Percentiles rank a stretch among this genome's conserved stretches.
Evolutionary conservation across 768 basidiomycete species (phyloP).

Genomic region (Boletus insuetus): DNA sequence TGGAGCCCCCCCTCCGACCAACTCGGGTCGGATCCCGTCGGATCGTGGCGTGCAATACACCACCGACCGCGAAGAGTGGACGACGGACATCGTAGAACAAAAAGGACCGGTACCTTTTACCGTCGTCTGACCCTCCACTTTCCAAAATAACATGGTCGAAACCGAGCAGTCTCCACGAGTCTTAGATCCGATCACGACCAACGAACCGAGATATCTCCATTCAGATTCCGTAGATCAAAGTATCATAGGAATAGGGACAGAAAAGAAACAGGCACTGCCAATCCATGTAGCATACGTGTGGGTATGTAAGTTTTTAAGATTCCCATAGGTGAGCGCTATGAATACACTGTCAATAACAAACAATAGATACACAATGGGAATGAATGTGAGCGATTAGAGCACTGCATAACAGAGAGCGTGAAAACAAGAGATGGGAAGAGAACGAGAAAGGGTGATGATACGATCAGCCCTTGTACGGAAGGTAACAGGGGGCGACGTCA

Average conservation of each 20-base stretch:
- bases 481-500: neutral
- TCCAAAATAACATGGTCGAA: neutral
- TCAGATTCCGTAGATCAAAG: slow-evolving; percentile 9
- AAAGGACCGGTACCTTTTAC: too few species aligned
- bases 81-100: too few species aligned
- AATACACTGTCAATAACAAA: slow-evolving; percentile 23
- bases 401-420: slow-evolving; percentile 6
- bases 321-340: slow-evolving; percentile 8
- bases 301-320: neutral
- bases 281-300: slow-evolving; percentile 9
- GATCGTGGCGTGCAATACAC: too few species aligned
- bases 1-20: too few species aligned
- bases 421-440: slow-evolving; percentile 1
- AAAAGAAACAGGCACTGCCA: neutral
- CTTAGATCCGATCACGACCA: neutral
- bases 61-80: too few species aligned
- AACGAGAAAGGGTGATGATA: neutral
- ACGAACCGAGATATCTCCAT: neutral
- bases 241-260: neutral
- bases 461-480: neutral
- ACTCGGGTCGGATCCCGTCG: too few species aligned
- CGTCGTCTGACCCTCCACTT: neutral
- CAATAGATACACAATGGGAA: slow-evolving; percentile 18
- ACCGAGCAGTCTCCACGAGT: neutral
- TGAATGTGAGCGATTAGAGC: slow-evolving; percentile 12